Percentiles rank a stretch among this genome's conserved stretches.
These are phyloP conservation scores for Coccomyxa sp. DNA, from an alignment of 139 green algal species.

Conservation along the genomic window DNA sequence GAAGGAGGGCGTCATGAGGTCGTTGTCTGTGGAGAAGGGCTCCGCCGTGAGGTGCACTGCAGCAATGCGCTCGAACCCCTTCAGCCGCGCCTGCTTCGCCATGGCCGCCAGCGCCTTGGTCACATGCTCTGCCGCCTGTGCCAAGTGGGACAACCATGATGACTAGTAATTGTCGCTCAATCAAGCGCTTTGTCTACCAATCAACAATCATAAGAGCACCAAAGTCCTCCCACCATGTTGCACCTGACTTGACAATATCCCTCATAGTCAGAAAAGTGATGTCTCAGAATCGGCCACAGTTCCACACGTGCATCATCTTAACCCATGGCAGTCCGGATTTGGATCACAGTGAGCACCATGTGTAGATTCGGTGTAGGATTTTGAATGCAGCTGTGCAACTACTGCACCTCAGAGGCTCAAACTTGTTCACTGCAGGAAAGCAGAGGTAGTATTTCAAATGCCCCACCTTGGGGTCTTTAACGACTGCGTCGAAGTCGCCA, in stretches of 20 bases:
- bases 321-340: neutral
- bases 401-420: neutral
- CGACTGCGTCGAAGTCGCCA: conserved; percentile 27
- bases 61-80: conserved; percentile 65
- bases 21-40: conserved; percentile 15
- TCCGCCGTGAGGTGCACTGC: conserved; percentile 42
- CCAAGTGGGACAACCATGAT: neutral
- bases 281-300: neutral
- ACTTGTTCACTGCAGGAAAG: neutral
- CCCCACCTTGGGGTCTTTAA: conserved; percentile 17
- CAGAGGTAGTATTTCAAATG: neutral
- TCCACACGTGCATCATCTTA: neutral
- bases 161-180: neutral
- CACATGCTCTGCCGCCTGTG: conserved; percentile 33
- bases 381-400: neutral
- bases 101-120: conserved; percentile 43
- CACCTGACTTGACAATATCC: neutral
- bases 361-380: neutral
- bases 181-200: neutral
- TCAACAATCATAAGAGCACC: neutral
- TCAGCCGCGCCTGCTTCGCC: conserved; percentile 30
- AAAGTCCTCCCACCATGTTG: neutral
- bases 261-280: neutral
- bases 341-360: neutral
- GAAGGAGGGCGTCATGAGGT: conserved; percentile 81